phyloP scores from a whole-genome alignment of 192 early-diverging fungal genomes.

The Backusella sp. region DNA sequence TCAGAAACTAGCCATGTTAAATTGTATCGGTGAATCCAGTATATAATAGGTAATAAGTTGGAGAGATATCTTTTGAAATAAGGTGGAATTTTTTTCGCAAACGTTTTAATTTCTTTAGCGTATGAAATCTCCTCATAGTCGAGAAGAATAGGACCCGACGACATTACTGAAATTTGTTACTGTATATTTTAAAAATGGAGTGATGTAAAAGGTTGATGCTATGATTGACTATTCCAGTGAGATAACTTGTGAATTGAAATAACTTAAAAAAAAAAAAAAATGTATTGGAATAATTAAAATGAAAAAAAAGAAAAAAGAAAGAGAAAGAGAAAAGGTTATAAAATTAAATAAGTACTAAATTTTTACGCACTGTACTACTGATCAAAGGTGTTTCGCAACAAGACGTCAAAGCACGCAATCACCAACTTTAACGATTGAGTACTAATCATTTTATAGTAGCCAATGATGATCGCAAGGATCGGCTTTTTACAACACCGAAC shows the following conservation, averaged over 20 bases:
- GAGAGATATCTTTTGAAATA: slow-evolving; percentile 22
- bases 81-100: slow-evolving; percentile 15
- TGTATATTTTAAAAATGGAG: neutral
- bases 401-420: slow-evolving; percentile 23
- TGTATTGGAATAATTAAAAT: neutral
- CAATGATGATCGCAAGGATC: neutral
- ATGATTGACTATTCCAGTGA: neutral
- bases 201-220: neutral
- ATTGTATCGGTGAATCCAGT: slow-evolving; percentile 33
- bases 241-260: neutral
- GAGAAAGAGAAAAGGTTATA: neutral
- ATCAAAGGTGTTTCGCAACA: slow-evolving; percentile 18
- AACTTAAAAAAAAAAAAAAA: neutral
- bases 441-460: neutral
- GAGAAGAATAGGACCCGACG: slow-evolving; percentile 17
- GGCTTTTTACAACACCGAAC: slow-evolving; percentile 5
- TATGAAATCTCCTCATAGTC: slow-evolving; percentile 25
- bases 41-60: slow-evolving; percentile 26
- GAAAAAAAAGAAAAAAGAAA: neutral
- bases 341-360: neutral
- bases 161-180: neutral
- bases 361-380: neutral
- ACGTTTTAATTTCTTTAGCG: slow-evolving; percentile 10
- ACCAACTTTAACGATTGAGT: neutral
- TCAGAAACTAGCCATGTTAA: slow-evolving; percentile 43